Conservation (phyloP, 495 filamentous ascomycete species). For the Tuber microsphaerosporum region DNA sequence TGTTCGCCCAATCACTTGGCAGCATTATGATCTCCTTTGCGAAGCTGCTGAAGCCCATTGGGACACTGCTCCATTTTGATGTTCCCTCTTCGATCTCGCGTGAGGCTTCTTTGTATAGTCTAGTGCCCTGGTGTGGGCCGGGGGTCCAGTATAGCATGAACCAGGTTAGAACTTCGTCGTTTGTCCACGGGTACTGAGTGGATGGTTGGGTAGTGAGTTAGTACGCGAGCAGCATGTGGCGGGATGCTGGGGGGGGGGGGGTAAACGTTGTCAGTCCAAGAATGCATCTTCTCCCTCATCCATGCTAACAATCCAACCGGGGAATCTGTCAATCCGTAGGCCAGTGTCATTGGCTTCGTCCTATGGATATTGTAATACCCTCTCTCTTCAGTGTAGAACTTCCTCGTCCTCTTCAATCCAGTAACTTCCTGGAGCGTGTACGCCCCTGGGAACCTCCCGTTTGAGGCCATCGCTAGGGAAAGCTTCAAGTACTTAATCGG, state of each 20-base stretch:
- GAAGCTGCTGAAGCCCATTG: conserved; percentile 51
- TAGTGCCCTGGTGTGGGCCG: conserved; percentile 53
- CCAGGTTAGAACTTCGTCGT: conserved; percentile 63
- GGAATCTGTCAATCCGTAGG: conserved; percentile 52
- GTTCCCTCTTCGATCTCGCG: conserved; percentile 32
- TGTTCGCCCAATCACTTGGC: conserved; percentile 39
- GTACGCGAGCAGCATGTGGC: neutral
- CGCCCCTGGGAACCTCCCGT: conserved; percentile 1
- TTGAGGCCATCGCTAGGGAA: neutral
- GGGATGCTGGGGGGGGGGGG: neutral
- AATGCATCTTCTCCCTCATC: conserved; percentile 64
- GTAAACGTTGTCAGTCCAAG: conserved; percentile 53
- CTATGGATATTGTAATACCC: conserved; percentile 13
- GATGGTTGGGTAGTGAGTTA: neutral
- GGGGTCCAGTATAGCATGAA: conserved; percentile 59
- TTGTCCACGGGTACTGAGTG: conserved; percentile 55
- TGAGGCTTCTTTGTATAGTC: conserved; percentile 54
- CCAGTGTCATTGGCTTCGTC: conserved; percentile 58
- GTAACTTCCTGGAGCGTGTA: conserved; percentile 31
- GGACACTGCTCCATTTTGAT: conserved; percentile 24
- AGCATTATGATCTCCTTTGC: conserved; percentile 49
- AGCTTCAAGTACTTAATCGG: conserved; percentile 13
- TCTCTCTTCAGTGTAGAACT: conserved; percentile 5
- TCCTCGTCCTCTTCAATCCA: neutral
- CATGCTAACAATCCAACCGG: conserved; percentile 58